A percentile compares a stretch with the other conserved stretches of the same genome.
Conservation (phyloP, 208 protist genomes). For the Novymonas esmeraldas region DNA sequence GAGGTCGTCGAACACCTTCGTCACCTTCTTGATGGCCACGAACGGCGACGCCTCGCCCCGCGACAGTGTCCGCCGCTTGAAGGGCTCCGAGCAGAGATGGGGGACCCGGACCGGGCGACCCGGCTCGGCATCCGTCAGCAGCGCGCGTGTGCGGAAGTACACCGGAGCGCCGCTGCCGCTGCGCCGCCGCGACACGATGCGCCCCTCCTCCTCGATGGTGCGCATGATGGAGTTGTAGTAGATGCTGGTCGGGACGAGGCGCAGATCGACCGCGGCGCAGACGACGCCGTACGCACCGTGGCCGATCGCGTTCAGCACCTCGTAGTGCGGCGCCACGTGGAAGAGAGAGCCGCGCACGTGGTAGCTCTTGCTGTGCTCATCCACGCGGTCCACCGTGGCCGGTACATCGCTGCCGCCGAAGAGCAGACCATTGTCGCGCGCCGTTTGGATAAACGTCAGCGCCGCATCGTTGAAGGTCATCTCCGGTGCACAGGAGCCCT, state of each 20-base stretch:
- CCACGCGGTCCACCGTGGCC: slow-evolving; percentile 13
- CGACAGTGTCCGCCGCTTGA: slow-evolving; percentile 22
- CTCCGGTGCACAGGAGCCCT: too few species aligned
- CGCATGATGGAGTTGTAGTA: slow-evolving; percentile 40
- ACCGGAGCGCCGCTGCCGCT: slow-evolving; percentile 19
- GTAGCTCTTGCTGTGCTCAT: slow-evolving; percentile 55
- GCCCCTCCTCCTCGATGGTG: slow-evolving; percentile 39
- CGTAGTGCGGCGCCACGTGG: slow-evolving; percentile 67
- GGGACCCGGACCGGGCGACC: slow-evolving; percentile 29
- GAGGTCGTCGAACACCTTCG: slow-evolving; percentile 90
- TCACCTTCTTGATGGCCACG: slow-evolving; percentile 97
- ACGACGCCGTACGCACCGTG: slow-evolving; percentile 78
- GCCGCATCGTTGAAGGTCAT: slow-evolving; percentile 33
- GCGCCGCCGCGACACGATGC: slow-evolving; percentile 21
- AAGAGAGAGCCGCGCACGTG: slow-evolving; percentile 52
- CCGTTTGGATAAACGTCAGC: slow-evolving; percentile 28
- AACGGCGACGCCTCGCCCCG: slow-evolving; percentile 38
- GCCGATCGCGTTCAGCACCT: slow-evolving; percentile 61
- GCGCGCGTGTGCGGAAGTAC: slow-evolving; percentile 19
- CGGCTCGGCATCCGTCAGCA: not conserved
- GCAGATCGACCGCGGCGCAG: slow-evolving; percentile 66
- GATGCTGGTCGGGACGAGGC: slow-evolving; percentile 38
- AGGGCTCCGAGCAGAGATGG: slow-evolving; percentile 39
- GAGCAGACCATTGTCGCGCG: slow-evolving; percentile 30
- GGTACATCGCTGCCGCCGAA: slow-evolving; percentile 23